phyloP scores from a whole-genome alignment of 768 basidiomycete genomes.

The Epithele typhae region DNA sequence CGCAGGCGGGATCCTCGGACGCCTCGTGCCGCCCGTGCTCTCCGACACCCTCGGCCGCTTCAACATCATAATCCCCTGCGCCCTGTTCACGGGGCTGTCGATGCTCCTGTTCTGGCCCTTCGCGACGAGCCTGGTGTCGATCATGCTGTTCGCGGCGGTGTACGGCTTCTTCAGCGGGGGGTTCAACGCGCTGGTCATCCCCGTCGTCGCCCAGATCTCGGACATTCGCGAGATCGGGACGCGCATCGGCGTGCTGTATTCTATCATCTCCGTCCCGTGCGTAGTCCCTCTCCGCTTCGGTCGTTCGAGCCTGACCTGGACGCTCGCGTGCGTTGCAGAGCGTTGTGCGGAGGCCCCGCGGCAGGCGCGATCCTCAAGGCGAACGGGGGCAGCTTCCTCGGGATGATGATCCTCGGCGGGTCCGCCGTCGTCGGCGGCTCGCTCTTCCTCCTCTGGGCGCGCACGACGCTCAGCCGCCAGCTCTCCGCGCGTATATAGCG shows the following conservation, averaged over 20 bases:
- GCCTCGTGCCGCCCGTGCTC: slow-evolving; percentile 59
- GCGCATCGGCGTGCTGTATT: slow-evolving; percentile 64
- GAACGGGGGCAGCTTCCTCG: slow-evolving; percentile 40
- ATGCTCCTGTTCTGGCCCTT: slow-evolving; percentile 58
- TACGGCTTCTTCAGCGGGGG: slow-evolving; percentile 68
- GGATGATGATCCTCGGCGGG: slow-evolving; percentile 59
- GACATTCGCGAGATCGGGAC: slow-evolving; percentile 50
- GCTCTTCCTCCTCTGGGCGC: slow-evolving; percentile 45
- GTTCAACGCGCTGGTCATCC: slow-evolving; percentile 62
- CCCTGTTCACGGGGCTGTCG: slow-evolving; percentile 55
- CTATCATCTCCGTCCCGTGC: slow-evolving; percentile 66
- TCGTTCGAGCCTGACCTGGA: neutral
- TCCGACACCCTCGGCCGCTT: slow-evolving; percentile 65
- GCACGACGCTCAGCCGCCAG: slow-evolving; percentile 7
- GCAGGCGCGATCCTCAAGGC: slow-evolving; percentile 53
- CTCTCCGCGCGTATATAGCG: slow-evolving; percentile 3
- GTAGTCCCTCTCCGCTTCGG: slow-evolving; percentile 22
- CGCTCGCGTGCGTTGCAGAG: slow-evolving; percentile 30
- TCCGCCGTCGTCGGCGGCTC: slow-evolving; percentile 56
- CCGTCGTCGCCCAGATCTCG: slow-evolving; percentile 68
- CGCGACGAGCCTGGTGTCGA: slow-evolving; percentile 32
- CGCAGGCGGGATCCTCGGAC: slow-evolving; percentile 61
- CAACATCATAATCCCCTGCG: slow-evolving; percentile 61
- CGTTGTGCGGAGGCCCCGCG: slow-evolving; percentile 59
- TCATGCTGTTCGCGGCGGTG: slow-evolving; percentile 47